Conservation (phyloP, 208 protist species). For the Acanthamoeba triangularis region DNA sequence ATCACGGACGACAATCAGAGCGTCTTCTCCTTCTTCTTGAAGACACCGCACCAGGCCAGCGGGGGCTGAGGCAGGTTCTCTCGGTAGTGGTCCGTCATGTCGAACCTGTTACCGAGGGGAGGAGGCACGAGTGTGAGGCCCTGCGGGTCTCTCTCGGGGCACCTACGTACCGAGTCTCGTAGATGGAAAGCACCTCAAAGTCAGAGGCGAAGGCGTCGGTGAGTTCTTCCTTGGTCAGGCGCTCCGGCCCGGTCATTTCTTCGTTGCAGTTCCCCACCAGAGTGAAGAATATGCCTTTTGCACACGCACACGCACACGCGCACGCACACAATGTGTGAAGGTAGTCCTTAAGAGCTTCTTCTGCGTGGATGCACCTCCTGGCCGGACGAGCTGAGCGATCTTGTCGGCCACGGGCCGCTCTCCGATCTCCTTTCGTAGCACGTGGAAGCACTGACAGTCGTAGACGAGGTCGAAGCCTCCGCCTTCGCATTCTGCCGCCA, state of each 20-base stretch:
- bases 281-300: background rate
- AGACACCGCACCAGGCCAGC: conserved; percentile 33
- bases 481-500: background rate
- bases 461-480: background rate
- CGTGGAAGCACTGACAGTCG: conserved; percentile 38
- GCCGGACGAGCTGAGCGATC: background rate
- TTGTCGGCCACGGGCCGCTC: background rate
- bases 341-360: background rate
- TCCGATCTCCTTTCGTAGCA: conserved; percentile 9
- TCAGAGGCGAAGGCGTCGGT: background rate
- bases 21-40: background rate
- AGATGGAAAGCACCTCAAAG: background rate
- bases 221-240: conserved; percentile 6
- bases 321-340: background rate
- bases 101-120: conserved; percentile 2
- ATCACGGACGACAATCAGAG: too few species aligned
- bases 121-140: too few species aligned
- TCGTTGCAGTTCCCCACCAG: conserved; percentile 53
- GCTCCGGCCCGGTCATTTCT: background rate
- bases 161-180: background rate
- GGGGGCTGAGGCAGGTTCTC: background rate
- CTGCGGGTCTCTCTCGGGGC: background rate
- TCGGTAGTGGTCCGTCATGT: conserved; percentile 8
- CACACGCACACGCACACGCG: background rate
- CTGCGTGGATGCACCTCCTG: background rate